phyloP scores from a whole-genome alignment of 2,329 filamentous ascomycete species.

The Lasiodiplodia theobromae region DNA sequence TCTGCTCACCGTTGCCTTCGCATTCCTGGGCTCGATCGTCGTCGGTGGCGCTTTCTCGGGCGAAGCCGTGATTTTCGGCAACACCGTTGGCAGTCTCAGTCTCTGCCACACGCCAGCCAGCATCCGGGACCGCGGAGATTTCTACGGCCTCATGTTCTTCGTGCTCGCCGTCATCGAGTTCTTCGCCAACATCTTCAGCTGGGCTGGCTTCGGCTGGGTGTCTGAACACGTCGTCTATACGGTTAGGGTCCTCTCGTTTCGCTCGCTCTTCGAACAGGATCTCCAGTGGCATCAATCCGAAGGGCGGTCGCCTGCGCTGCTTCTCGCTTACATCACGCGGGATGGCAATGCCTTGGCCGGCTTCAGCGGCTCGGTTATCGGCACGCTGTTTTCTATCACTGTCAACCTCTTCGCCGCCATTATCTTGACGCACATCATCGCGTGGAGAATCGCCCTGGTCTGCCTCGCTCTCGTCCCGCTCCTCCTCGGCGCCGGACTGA shows the following conservation, averaged over 20 bases:
- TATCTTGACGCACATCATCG: constrained; percentile 72
- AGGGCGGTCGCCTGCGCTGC: constrained; percentile 64
- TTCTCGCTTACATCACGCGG: constrained; percentile 73
- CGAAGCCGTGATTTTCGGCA: constrained; percentile 67
- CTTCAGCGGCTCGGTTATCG: constrained; percentile 74
- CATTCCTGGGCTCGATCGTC: constrained; percentile 59
- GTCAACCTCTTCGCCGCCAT: constrained; percentile 74
- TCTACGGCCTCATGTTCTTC: constrained; percentile 67
- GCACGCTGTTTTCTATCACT: constrained; percentile 71
- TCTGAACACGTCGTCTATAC: constrained; percentile 71
- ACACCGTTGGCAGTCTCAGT: constrained; percentile 63
- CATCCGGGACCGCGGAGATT: constrained; percentile 58
- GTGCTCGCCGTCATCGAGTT: constrained; percentile 67
- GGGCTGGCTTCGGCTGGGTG: constrained; percentile 63
- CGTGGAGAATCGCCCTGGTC: constrained; percentile 79
- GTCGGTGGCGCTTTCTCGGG: constrained; percentile 66
- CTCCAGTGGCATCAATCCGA: constrained; percentile 75
- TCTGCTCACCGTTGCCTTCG: constrained; percentile 54
- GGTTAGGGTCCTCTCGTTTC: constrained; percentile 69
- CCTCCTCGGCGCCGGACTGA: constrained; percentile 71
- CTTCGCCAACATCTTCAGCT: constrained; percentile 67
- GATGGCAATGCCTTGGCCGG: constrained; percentile 72
- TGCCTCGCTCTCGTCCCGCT: constrained; percentile 73
- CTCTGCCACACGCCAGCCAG: constrained; percentile 58
- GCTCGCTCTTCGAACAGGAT: constrained; percentile 70